A percentile compares a stretch with the other conserved stretches of the same genome.
Evolutionary conservation across 768 basidiomycete species (phyloP).

Genomic region (Leccinum longicurvipes): DNA sequence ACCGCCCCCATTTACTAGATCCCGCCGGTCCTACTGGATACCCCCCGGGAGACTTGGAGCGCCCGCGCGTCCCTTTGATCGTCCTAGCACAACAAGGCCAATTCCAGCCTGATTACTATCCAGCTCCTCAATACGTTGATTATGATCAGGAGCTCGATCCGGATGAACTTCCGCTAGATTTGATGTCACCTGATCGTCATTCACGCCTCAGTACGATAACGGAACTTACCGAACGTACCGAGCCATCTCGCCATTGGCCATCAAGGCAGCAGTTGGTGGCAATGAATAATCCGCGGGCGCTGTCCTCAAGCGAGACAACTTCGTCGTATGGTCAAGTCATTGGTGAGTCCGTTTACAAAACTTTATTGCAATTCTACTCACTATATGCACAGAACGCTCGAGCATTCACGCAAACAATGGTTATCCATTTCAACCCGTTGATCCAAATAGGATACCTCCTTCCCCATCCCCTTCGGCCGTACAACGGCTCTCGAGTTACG

Average conservation of each 20-base stretch:
- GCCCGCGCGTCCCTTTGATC: conserved; percentile 57
- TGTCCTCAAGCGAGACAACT: conserved; percentile 32
- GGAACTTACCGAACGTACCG: conserved; percentile 65
- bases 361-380: conserved; percentile 2
- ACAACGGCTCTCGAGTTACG: conserved; percentile 55
- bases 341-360: conserved; percentile 38
- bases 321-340: conserved; percentile 66
- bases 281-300: conserved; percentile 40
- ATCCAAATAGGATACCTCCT: conserved; percentile 59
- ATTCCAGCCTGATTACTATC: conserved; percentile 29
- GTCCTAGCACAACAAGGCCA: conserved; percentile 56
- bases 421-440: conserved; percentile 23
- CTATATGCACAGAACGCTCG: conserved; percentile 17
- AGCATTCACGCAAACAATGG: not conserved
- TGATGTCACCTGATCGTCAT: conserved; percentile 27
- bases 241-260: conserved; percentile 49
- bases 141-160: conserved; percentile 23
- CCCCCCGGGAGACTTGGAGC: conserved; percentile 28
- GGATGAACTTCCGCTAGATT: conserved; percentile 33
- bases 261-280: conserved; percentile 38
- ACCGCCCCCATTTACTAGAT: conserved; percentile 13
- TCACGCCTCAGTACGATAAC: conserved; percentile 60
- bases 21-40: conserved; percentile 21
- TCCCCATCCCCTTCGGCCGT: conserved; percentile 70
- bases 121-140: conserved; percentile 20